These are phyloP conservation scores for Paraphaeosphaeria minitans DNA, from an alignment of 2,329 filamentous ascomycete genomes.

Conservation along the genomic window DNA sequence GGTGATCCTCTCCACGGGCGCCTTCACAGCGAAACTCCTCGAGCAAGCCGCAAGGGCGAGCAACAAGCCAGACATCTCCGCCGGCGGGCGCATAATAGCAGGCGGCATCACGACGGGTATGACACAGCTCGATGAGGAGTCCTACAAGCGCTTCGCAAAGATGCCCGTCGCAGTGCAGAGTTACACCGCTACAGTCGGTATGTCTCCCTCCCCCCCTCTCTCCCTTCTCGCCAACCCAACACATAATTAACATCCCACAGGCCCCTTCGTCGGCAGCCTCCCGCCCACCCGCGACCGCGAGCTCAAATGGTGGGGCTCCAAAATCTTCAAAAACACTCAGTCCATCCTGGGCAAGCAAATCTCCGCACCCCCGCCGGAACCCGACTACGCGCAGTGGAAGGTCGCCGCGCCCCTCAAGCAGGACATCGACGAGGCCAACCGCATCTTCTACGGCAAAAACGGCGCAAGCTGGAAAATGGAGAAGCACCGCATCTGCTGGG, in stretches of 20 bases:
- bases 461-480: slow-evolving; percentile 63
- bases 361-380: slow-evolving; percentile 61
- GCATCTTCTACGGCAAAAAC: slow-evolving; percentile 64
- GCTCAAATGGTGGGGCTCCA: slow-evolving; percentile 43
- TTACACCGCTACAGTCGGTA: slow-evolving; percentile 33
- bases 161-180: slow-evolving; percentile 45
- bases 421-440: slow-evolving; percentile 63
- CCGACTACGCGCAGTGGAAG: slow-evolving; percentile 68
- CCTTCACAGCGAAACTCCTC: slow-evolving; percentile 50
- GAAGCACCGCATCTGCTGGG: slow-evolving; percentile 71
- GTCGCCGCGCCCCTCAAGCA: slow-evolving; percentile 61
- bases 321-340: slow-evolving; percentile 44
- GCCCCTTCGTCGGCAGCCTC: slow-evolving; percentile 40
- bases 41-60: slow-evolving; percentile 55
- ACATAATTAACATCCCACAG: background rate
- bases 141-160: slow-evolving; percentile 31
- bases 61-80: slow-evolving; percentile 57
- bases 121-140: slow-evolving; percentile 50
- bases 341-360: slow-evolving; percentile 56
- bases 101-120: slow-evolving; percentile 60
- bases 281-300: slow-evolving; percentile 42
- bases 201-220: background rate
- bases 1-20: slow-evolving; percentile 49
- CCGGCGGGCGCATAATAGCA: slow-evolving; percentile 60
- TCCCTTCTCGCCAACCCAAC: background rate